A percentile compares a stretch with the other conserved stretches of the same genome.
These are phyloP conservation scores for Craspedostauros australis DNA, from an alignment of 108 stramenopile species.

Conservation along the genomic window DNA sequence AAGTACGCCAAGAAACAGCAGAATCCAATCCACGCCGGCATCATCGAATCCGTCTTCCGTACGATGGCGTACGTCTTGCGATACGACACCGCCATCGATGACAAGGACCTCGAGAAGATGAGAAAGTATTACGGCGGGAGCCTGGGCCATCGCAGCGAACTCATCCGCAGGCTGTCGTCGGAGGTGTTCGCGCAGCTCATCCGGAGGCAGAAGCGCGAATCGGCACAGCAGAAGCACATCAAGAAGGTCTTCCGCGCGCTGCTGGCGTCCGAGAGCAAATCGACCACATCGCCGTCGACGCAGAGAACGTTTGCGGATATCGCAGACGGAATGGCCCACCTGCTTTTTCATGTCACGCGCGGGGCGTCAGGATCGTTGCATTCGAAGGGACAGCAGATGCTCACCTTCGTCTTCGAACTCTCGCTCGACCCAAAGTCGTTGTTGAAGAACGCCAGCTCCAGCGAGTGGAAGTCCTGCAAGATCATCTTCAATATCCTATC, in stretches of 20 bases:
- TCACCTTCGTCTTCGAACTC: slow-evolving; percentile 49
- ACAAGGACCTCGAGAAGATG: slow-evolving; percentile 57
- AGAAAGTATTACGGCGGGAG: slow-evolving; percentile 75
- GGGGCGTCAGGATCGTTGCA: slow-evolving; percentile 67
- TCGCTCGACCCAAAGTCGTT: too few species aligned
- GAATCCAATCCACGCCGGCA: slow-evolving; percentile 58
- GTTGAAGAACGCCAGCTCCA: too few species aligned
- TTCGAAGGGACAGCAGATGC: slow-evolving; percentile 54
- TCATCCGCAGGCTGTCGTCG: slow-evolving; percentile 63
- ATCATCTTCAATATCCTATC: too few species aligned
- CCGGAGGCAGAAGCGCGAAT: slow-evolving; percentile 54
- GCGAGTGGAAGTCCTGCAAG: too few species aligned
- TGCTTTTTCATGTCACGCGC: slow-evolving; percentile 59
- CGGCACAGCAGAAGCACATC: slow-evolving; percentile 57
- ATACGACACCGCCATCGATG: slow-evolving; percentile 59
- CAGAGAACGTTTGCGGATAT: slow-evolving; percentile 53
- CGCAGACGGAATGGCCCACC: slow-evolving; percentile 69
- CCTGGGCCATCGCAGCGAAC: slow-evolving; percentile 61
- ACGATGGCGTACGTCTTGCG: slow-evolving; percentile 74
- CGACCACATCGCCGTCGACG: slow-evolving; percentile 7
- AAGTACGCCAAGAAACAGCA: slow-evolving; percentile 46
- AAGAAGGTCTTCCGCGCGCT: slow-evolving; percentile 63
- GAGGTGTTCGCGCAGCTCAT: slow-evolving; percentile 77
- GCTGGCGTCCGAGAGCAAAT: slow-evolving; percentile 23
- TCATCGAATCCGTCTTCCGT: slow-evolving; percentile 78